Percentiles rank a stretch among this genome's conserved stretches.
These are phyloP conservation scores for Yarrowia keelungensis DNA, from an alignment of 805 yeast genomes.

Conservation along the genomic window DNA sequence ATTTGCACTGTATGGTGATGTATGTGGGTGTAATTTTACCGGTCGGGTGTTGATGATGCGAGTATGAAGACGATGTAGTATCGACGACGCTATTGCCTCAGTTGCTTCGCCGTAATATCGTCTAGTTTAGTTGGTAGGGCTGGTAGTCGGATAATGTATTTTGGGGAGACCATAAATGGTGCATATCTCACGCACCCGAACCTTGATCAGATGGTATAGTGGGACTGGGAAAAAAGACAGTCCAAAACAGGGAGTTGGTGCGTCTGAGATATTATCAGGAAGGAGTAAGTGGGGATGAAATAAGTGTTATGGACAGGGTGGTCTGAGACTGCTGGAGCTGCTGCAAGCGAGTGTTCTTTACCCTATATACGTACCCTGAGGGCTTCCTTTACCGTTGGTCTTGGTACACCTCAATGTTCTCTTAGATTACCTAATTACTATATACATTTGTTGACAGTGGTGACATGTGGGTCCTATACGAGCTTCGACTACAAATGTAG, in stretches of 20 bases:
- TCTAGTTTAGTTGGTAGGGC: conserved; percentile 27
- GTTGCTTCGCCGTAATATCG: conserved; percentile 3
- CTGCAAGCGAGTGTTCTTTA: background rate
- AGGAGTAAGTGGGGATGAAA: background rate
- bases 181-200: conserved; percentile 31
- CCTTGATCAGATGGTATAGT: conserved; percentile 7
- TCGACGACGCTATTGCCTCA: too few relatives aligned
- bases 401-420: background rate
- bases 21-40: background rate
- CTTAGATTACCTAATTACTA: conserved; percentile 2
- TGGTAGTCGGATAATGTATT: conserved; percentile 18
- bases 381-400: too few relatives aligned
- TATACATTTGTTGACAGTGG: conserved; percentile 7
- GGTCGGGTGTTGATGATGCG: background rate
- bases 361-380: too few relatives aligned
- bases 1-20: background rate
- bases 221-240: background rate
- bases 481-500: too few relatives aligned
- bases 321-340: too few relatives aligned
- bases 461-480: too few relatives aligned
- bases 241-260: conserved; percentile 4
- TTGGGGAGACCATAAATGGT: conserved; percentile 17
- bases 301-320: too few relatives aligned
- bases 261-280: background rate
- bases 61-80: too few relatives aligned